Percentiles rank a stretch among this genome's conserved stretches.
Evolutionary conservation across 164 flowering plant species (phyloP).

Genomic region (Umbellularia californica): DNA sequence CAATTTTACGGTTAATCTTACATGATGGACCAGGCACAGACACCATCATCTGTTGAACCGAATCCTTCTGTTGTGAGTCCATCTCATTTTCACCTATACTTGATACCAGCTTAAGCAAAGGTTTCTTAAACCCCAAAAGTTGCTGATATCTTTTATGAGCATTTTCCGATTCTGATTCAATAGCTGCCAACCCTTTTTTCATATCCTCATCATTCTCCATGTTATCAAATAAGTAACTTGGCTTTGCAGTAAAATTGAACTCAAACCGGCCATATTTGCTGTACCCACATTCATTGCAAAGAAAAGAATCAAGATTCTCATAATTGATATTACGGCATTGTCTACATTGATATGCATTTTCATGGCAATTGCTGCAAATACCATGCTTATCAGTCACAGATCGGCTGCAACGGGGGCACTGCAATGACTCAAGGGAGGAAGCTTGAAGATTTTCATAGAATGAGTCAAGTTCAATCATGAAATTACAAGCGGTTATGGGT

Average conservation of each 20-base stretch:
- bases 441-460: constrained; percentile 99
- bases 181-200: constrained; percentile 96
- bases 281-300: constrained; percentile 99
- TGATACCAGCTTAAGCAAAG: constrained; percentile 90
- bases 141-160: constrained; percentile 99
- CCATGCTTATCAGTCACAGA: constrained; percentile 98
- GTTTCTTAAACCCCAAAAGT: constrained; percentile 95
- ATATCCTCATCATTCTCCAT: constrained; percentile 99
- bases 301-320: constrained; percentile 94
- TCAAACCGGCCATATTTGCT: constrained; percentile 99
- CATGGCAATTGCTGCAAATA: constrained; percentile 93
- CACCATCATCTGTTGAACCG: constrained; percentile 99
- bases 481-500: constrained; percentile 97
- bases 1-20: constrained; percentile 95
- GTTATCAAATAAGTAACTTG: constrained; percentile 93
- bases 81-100: constrained; percentile 98
- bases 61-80: constrained; percentile 97
- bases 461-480: constrained; percentile 98
- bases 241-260: constrained; percentile 97
- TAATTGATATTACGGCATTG: constrained; percentile 99
- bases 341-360: constrained; percentile 99
- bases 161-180: constrained; percentile 98
- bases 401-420: constrained; percentile 98
- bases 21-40: constrained; percentile 97
- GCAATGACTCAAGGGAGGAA: constrained; percentile 91